Evolutionary conservation across 2,329 filamentous ascomycete species (phyloP).

Genomic region (Paramyrothecium sp.): DNA sequence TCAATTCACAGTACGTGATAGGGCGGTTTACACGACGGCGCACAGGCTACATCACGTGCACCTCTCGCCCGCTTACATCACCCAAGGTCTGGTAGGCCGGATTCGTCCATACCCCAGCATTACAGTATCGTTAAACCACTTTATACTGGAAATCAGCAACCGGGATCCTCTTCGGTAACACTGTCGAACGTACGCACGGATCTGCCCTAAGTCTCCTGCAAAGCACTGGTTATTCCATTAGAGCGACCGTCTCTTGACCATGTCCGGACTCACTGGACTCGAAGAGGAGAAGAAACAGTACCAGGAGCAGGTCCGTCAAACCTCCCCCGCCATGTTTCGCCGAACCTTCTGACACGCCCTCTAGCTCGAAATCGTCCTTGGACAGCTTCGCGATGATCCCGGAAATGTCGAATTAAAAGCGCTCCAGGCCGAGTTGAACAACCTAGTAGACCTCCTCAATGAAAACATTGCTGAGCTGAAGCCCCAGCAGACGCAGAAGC

Average conservation of each 20-base stretch:
- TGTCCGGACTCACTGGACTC: constrained; percentile 36
- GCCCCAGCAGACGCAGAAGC: constrained; percentile 43
- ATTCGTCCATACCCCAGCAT: too few species aligned
- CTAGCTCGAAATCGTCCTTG: constrained; percentile 75
- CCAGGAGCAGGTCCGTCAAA: constrained; percentile 51
- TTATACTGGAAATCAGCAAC: too few species aligned
- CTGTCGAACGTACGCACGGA: not conserved
- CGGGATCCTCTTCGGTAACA: too few species aligned
- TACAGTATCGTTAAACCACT: too few species aligned
- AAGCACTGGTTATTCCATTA: too few species aligned
- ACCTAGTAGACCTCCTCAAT: constrained; percentile 76
- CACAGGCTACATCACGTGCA: too few species aligned
- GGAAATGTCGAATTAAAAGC: constrained; percentile 75
- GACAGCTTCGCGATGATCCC: constrained; percentile 76
- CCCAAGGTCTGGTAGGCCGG: too few species aligned
- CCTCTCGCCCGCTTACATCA: too few species aligned
- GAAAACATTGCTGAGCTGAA: constrained; percentile 79
- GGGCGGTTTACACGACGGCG: too few species aligned
- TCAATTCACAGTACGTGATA: too few species aligned
- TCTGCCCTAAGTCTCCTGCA: not conserved
- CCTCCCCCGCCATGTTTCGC: constrained; percentile 1
- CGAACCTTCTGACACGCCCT: constrained; percentile 15
- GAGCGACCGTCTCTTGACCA: constrained; percentile 9
- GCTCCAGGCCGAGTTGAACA: constrained; percentile 78
- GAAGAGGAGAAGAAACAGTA: constrained; percentile 54